Base-by-base conservation (phyloP, 352 stramenopile genomes). In the Phytophthora macrochlamydospora region DNA sequence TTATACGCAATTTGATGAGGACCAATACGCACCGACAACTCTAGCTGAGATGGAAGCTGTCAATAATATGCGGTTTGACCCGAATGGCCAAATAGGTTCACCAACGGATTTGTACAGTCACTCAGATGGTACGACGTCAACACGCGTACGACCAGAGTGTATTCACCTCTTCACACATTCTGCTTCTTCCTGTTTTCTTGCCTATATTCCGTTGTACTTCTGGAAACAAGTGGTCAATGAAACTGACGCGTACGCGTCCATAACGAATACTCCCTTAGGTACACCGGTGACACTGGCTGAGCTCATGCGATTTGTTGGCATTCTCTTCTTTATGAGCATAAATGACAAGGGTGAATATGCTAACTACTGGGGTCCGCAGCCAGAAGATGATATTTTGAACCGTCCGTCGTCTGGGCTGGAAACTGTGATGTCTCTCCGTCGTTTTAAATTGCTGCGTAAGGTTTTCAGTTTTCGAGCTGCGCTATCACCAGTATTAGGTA, bases 251-350 rank as follows among this genome's bases (percentile, higher is more conserved):
- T 59, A 46, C 12, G 14, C 40, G 12, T n/a, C 18, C 18, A 13
- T 46, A 13, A 46, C 8, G 9, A 24, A 4, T 46, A 46, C 4
- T 46, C 8, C 40, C 8, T 24, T 46, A 12, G 37, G 37, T 12
- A 43, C 7, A 43, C 18, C 56, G 0, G 12, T 69, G 3, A 70
- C 70, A 53, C 45, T 75, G 2, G 24, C 50, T 12, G 62, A 78
- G 46, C 33, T 78, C 7, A 65, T 75, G 65, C 61, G 49, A 46
- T 78, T 78, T 29, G 14, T 78, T 45, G 70, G 54, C 43, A 62
- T 78, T 18, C 12, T 75, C 5, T 78, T 62, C 32, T 78, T 61
- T 45, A 75, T 72, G 57, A 40, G 32, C 2, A 18, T 68, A 3
- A 59, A 56, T 1, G 42, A 73, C 40, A 77, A 73, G 24, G 54